Evolutionary conservation across 495 filamentous ascomycete species (phyloP), one percentile per base, ranked within the genome.

Genomic region (Aspergillus sclerotioniger): DNA sequence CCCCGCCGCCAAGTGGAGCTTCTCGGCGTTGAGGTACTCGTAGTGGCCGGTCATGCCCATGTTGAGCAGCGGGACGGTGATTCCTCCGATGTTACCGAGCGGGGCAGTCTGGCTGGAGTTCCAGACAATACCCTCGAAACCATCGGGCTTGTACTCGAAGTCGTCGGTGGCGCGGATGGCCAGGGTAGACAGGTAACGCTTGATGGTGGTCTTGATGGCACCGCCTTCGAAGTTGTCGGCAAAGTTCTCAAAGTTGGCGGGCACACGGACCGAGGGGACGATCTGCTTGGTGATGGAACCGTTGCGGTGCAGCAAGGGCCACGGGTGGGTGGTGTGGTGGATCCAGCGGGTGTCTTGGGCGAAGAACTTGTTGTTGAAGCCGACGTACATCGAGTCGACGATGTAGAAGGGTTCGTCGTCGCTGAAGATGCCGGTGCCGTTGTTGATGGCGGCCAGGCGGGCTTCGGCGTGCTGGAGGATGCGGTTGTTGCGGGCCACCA

Each of bases 21-120:
- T 61, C 49, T 61, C 59, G 1, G 59, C 53, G 31, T 61, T 61
- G 19, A 61, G 21, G 19, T 61, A 61, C 48, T 61, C 59, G 12
- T 43, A 57, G 54, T 61, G 59, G 19, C 59, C 59, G 1, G 59
- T 57, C 54, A 57, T 61, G 17, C 59, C 54, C 59, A 61, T 61
- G 31, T 48, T 57, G 6, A 61, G 54, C 31, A 61, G 20, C 19
- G 59, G 54, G 33, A 57, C 54, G 9, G 33, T 46, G 17, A 61
- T 33, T 4, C 59, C 59, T 5, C 8, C n/a, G 6, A 57, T 35
- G 5, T 31, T 15, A 29, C 32, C 37, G 19, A 53, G 6, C 1
- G 59, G 59, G 7, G 49, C 49, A 15, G 45, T 61, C 13, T 57
- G 47, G 15, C 39, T 57, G 3, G 59, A 61, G 35, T 12, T 43